Conservation (phyloP, 192 early-diverging fungal species). For the Umbelopsis isabellina region DNA sequence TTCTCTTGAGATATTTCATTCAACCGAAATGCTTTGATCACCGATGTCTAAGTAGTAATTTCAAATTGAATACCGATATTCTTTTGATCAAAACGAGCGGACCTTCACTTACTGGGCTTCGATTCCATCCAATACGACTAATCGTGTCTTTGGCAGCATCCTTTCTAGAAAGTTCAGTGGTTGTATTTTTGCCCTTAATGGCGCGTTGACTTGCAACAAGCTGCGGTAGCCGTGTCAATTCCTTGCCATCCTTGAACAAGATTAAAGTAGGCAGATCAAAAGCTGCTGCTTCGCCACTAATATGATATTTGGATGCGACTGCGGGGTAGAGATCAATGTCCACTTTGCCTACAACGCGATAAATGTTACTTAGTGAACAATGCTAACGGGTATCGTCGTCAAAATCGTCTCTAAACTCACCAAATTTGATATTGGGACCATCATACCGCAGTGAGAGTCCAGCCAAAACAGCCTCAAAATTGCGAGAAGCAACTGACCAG, state of each 20-base stretch:
- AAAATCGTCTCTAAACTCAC: neutral
- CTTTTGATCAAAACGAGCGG: too few species aligned
- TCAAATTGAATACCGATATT: neutral
- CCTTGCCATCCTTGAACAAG: slow-evolving; percentile 53
- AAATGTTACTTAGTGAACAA: neutral
- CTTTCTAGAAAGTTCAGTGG: slow-evolving; percentile 19
- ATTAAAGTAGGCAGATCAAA: slow-evolving; percentile 58
- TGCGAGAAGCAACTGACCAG: slow-evolving; percentile 54
- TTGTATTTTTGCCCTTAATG: slow-evolving; percentile 9
- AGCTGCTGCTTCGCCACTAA: slow-evolving; percentile 51
- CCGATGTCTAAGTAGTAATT: too few species aligned
- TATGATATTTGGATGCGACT: slow-evolving; percentile 49
- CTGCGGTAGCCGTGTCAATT: slow-evolving; percentile 48
- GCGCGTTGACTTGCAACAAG: slow-evolving; percentile 40
- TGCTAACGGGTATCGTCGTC: neutral
- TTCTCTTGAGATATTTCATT: too few species aligned
- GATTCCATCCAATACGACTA: slow-evolving; percentile 40
- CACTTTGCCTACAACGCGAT: slow-evolving; percentile 41
- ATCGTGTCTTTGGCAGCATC: slow-evolving; percentile 41
- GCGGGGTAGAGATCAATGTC: slow-evolving; percentile 53
- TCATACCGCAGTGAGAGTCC: slow-evolving; percentile 51
- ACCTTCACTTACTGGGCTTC: slow-evolving; percentile 33
- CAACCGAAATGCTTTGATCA: too few species aligned
- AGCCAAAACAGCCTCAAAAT: slow-evolving; percentile 56
- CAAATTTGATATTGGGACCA: slow-evolving; percentile 31